phyloP scores from a whole-genome alignment of 805 yeast species.

The Wickerhamiella hasegawae region DNA sequence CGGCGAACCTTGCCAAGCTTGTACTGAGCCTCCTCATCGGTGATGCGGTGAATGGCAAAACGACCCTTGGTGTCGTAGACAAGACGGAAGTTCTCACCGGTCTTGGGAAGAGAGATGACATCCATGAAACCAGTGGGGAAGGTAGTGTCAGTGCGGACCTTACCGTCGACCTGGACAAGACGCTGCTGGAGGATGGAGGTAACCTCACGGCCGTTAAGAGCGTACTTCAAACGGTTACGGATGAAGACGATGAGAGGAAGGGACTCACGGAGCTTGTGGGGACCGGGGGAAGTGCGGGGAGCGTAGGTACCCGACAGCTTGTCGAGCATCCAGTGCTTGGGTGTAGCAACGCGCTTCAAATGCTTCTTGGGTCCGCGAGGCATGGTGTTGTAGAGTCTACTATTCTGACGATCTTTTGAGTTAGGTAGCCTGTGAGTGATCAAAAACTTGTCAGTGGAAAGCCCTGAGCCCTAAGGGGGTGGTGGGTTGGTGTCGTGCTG shows the following conservation, averaged over 20 bases:
- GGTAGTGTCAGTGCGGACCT: slow-evolving; percentile 97
- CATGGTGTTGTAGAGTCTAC: slow-evolving; percentile 21
- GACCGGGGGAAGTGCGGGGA: slow-evolving; percentile 99
- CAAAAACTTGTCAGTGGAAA: not conserved
- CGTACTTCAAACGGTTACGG: slow-evolving; percentile 98
- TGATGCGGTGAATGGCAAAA: slow-evolving; percentile 98
- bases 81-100: slow-evolving; percentile 98
- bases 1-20: slow-evolving; percentile 96
- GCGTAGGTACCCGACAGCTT: slow-evolving; percentile 98
- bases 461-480: slow-evolving; percentile 1
- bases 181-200: slow-evolving; percentile 97
- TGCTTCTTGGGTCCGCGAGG: slow-evolving; percentile 67
- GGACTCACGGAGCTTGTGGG: slow-evolving; percentile 97
- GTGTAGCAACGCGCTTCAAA: slow-evolving; percentile 99
- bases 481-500: too few relatives aligned
- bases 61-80: slow-evolving; percentile 98
- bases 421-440: not conserved
- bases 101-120: slow-evolving; percentile 91
- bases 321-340: slow-evolving; percentile 99
- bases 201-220: slow-evolving; percentile 97
- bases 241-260: slow-evolving; percentile 92
- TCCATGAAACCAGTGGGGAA: slow-evolving; percentile 99
- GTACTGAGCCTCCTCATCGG: slow-evolving; percentile 97
- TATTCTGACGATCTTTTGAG: not conserved
- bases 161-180: slow-evolving; percentile 96